phyloP scores from a whole-genome alignment of 257 asterid species.

The Nicotiana noctiflora region DNA sequence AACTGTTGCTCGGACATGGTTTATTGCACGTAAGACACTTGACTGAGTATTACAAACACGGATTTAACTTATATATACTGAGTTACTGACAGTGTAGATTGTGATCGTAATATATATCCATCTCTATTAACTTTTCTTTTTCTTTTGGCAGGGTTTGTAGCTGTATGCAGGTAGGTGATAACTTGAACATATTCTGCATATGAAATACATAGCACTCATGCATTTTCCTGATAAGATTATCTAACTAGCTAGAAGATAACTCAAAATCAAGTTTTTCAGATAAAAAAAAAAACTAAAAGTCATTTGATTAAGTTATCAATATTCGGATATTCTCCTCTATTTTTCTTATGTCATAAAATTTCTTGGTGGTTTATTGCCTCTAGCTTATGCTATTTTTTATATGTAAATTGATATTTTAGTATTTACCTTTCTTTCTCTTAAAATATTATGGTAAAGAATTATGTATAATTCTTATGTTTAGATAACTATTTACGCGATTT shows the following conservation, averaged over 20 bases:
- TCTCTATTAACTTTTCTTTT: neutral
- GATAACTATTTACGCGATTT: no score
- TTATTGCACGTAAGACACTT: slow-evolving; percentile 24
- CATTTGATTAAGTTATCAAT: neutral
- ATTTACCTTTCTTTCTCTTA: no score
- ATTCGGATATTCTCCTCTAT: neutral
- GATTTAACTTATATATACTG: neutral
- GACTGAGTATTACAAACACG: neutral
- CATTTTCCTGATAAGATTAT: neutral
- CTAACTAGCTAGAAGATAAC: neutral
- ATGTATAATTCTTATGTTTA: no score
- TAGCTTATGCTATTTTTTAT: no score
- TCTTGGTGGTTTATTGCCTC: neutral
- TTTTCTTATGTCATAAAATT: neutral
- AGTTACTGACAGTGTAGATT: neutral
- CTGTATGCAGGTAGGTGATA: slow-evolving; percentile 39
- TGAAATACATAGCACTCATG: neutral
- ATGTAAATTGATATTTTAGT: no score
- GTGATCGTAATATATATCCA: neutral
- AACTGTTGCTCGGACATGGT: slow-evolving; percentile 25
- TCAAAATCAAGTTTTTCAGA: neutral
- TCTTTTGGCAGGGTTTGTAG: slow-evolving; percentile 36
- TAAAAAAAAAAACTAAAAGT: neutral
- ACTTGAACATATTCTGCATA: neutral
- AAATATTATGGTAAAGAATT: no score